phyloP scores from a whole-genome alignment of 345 rosid genomes.

The Eucalyptus regnans region DNA sequence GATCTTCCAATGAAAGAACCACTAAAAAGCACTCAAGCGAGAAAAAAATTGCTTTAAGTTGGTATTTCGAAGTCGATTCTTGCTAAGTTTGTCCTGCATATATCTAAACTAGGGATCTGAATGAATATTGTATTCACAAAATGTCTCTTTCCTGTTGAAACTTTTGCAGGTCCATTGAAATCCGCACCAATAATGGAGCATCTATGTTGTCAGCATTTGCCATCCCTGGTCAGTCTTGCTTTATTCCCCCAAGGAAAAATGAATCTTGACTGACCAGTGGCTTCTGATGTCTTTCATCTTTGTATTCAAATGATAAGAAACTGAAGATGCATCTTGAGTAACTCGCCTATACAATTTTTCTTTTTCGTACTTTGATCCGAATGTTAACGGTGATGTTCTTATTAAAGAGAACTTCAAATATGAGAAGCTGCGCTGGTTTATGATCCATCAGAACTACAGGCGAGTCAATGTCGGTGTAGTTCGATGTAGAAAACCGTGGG shows the following conservation, averaged over 20 bases:
- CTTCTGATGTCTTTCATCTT: not conserved
- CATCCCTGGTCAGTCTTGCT: not conserved
- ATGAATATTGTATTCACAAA: not conserved
- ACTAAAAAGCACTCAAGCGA: not conserved
- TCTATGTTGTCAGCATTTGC: not conserved
- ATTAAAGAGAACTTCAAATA: not conserved
- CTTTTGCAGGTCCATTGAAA: not conserved
- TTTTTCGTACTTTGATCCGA: not conserved
- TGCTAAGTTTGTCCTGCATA: not conserved
- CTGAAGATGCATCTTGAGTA: not conserved
- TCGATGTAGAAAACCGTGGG: not conserved
- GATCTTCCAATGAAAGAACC: not conserved
- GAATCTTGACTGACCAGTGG: not conserved
- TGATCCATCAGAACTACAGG: not conserved
- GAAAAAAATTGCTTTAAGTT: not conserved
- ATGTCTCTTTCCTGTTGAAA: not conserved
- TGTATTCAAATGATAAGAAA: not conserved
- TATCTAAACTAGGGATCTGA: not conserved
- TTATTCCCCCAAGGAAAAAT: not conserved
- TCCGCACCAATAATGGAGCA: not conserved
- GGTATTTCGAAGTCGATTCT: not conserved
- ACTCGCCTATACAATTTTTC: not conserved
- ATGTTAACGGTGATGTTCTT: not conserved
- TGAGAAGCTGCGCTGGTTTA: not conserved
- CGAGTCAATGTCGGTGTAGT: not conserved